Conservation (phyloP, 2,329 filamentous ascomycete species). For the Diaporthe ilicicola region DNA sequence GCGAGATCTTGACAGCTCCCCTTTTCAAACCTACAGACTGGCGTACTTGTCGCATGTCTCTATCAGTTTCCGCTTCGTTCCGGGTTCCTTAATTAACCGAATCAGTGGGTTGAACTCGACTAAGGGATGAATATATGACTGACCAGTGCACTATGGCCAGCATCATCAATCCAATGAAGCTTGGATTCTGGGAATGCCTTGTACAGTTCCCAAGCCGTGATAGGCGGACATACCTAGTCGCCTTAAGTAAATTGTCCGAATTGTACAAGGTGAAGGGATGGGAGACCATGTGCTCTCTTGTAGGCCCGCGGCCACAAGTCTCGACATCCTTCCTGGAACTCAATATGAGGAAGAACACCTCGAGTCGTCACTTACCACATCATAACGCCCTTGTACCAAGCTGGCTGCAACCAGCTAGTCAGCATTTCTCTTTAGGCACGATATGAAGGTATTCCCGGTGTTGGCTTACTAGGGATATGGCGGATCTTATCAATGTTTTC, state of each 20-base stretch:
- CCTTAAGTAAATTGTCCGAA: background rate
- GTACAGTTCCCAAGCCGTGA: constrained; percentile 10
- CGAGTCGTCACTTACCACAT: background rate
- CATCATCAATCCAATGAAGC: constrained; percentile 10
- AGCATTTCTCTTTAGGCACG: background rate
- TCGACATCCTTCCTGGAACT: no score
- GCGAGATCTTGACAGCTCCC: no score
- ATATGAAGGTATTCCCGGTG: rapidly evolving
- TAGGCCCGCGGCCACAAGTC: background rate
- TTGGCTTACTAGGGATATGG: background rate
- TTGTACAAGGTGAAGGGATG: no score
- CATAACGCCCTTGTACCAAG: constrained; percentile 1
- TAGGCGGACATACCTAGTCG: background rate
- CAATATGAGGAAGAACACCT: background rate
- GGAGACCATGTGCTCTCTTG: background rate
- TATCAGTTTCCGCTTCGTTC: background rate
- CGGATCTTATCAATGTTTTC: constrained; percentile 8
- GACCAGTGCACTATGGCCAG: constrained; percentile 2
- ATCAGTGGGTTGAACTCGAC: background rate
- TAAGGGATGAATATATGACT: background rate
- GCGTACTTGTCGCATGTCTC: constrained; percentile 2
- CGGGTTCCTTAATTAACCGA: background rate
- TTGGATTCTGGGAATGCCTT: constrained; percentile 4
- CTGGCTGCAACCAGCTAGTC: background rate
- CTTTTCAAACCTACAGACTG: background rate